phyloP scores from a whole-genome alignment of 352 stramenopile genomes.

The Phytophthora litchii region DNA sequence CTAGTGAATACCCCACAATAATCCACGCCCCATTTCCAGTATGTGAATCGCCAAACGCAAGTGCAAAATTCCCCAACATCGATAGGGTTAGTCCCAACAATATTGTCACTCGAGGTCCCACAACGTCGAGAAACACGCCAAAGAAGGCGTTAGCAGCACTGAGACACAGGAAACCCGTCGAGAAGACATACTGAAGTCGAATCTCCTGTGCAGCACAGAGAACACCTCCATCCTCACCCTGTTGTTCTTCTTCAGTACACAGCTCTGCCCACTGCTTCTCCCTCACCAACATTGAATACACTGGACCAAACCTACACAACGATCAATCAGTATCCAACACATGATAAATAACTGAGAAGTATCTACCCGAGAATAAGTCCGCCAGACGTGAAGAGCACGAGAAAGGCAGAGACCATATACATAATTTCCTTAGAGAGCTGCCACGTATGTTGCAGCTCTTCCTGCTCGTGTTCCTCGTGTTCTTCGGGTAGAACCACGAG shows the following conservation, averaged over 20 bases:
- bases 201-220: conserved; percentile 72
- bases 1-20: conserved; percentile 70
- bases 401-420: conserved; percentile 60
- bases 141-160: conserved; percentile 84
- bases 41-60: conserved; percentile 64
- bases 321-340: not conserved
- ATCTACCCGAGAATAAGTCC: conserved; percentile 68
- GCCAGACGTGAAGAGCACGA: conserved; percentile 70
- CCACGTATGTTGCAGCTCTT: not conserved
- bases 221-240: not conserved
- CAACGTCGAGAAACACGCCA: conserved; percentile 71
- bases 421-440: conserved; percentile 65
- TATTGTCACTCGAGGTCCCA: conserved; percentile 63
- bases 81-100: conserved; percentile 59
- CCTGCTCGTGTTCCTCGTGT: not conserved
- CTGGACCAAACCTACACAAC: conserved; percentile 59
- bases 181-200: conserved; percentile 79
- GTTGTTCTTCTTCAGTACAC: conserved; percentile 29
- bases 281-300: conserved; percentile 72
- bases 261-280: conserved; percentile 77
- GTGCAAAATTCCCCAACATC: conserved; percentile 57
- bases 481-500: not conserved
- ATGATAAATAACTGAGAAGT: not conserved
- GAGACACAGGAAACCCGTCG: conserved; percentile 77
- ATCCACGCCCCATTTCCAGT: conserved; percentile 53